Evolutionary conservation across 176 grass and related monocot species (phyloP).

Genomic region (Phoenix dactylifera): DNA sequence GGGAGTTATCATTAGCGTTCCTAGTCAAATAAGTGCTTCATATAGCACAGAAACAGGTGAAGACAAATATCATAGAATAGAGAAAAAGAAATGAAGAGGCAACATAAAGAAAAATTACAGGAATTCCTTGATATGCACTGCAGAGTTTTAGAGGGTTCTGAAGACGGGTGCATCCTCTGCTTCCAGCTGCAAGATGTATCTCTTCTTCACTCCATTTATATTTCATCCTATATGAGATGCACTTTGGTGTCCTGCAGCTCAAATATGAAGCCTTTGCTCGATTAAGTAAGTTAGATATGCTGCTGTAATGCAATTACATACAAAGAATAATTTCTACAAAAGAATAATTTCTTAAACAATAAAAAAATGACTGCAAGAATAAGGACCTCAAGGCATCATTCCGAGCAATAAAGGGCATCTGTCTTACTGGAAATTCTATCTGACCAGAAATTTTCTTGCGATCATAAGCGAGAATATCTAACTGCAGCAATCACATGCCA

Average conservation of each 20-base stretch:
- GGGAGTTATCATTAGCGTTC: no score
- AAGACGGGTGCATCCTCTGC: slow-evolving; percentile 11
- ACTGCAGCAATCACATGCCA: not conserved
- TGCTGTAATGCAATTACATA: no score
- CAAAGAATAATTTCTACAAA: no score
- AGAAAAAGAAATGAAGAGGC: not conserved
- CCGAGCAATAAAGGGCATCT: not conserved
- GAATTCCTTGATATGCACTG: slow-evolving; percentile 22
- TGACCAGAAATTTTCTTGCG: slow-evolving; percentile 24
- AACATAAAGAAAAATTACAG: not conserved
- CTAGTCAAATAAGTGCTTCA: no score
- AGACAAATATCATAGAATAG: no score
- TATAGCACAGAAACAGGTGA: no score
- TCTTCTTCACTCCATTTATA: slow-evolving; percentile 21
- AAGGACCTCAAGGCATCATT: slow-evolving; percentile 10
- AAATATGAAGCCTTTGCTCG: not conserved
- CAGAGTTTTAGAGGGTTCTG: slow-evolving; percentile 14
- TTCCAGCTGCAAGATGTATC: slow-evolving; percentile 20
- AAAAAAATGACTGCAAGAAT: not conserved
- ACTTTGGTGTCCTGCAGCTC: not conserved
- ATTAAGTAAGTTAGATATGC: no score
- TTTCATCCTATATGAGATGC: slow-evolving; percentile 3
- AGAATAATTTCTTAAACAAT: no score
- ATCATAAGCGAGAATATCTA: slow-evolving; percentile 21
- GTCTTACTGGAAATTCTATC: slow-evolving; percentile 9